Base-by-base conservation (phyloP, 257 asterid species). In the Nicotiana tomentosiformis region DNA sequence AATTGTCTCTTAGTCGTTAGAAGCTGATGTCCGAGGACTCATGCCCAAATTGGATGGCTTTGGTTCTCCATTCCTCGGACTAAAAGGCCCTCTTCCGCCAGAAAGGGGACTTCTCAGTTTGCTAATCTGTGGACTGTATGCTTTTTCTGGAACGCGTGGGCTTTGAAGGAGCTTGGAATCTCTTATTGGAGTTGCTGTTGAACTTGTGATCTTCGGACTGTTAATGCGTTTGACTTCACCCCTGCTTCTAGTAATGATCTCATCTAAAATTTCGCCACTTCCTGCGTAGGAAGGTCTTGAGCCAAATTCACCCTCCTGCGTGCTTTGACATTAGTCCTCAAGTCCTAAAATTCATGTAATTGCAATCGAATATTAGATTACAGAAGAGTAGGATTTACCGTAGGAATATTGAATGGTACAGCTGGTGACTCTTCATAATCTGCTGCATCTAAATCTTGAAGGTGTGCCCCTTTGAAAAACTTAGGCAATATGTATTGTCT, bases 361-460 rank as follows among this genome's bases (percentile, higher is more conserved):
- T 72, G 20, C 37, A 68, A 72, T 49, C 15, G 26, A 23, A 74
- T 7, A 32, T 32, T 32, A 84, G 55, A 5, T 29, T 16, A 20
- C 77, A 4, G 32, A 33, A 30, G 5, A 37, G 35, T 23, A 62
- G 46, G 51, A 84, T 37, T 70, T 86, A 91, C 95, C 87, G 37
- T 77, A 53, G 92, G 89, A 57, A 90, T 88, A 84, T 87, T 80
- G 89, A 91, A 90, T 4, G 94, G 94, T 4, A 90, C 80, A 0
- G 97, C 98, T 0, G 92, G 92, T 0, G 96, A 91, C 84, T 94
- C 98, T 90, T 94, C 98, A 64, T 91, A 93, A 29, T 93, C 97
- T 0, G 98, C 97, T 2, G 98, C 98, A 81, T 94, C 98, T 57
- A 94, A 88, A 85, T 94, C 98, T 85, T 93, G 98, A 81, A 94